Base-by-base conservation (phyloP, 2,329 filamentous ascomycete genomes). In the Dactylellina haptotyla region DNA sequence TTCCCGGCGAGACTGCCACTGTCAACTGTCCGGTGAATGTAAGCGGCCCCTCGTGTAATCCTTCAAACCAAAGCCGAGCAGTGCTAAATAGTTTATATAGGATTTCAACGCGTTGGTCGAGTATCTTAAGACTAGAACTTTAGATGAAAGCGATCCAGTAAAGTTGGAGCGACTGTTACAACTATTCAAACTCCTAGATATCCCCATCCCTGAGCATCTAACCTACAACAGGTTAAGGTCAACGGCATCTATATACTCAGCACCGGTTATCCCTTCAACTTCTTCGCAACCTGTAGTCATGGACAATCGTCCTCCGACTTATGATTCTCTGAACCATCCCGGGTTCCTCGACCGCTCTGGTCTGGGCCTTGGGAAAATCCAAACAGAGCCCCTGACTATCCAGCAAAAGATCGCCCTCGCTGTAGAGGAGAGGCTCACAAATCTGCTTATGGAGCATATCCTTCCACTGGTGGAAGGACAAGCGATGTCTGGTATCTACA, bases 1-100 rank as follows among this genome's bases (percentile, higher is more conserved):
- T 76, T 20, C 58, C 75, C 1, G 75, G 75, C 41, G 75, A 76
- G 56, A 69, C 73, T 46, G 75, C 75, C 8, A 75, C 48, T 2
- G 41, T 76, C 32, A 67, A 74, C 41, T 72, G 75, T 32, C 71
- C 75, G 3, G 50, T 58, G 3, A 75, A 76, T 51, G 75, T 76
- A 74, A 34, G 65, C 32, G 2, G 18, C 16, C 14, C 26, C 46
- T 12, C 43, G 12, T 48, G 20, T 25, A 26, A 20, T 39, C 23
- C 16, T 48, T 26, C 37, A 56, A 46, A 53, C 23, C n/a, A n/a
- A n/a, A n/a, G n/a, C n/a, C n/a, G n/a, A 32, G 28, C 14, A 53
- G 5, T 41, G 5, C 9, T 28, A 23, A 34, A 26, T n/a, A n/a
- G 1, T 37, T 16, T 8, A 9, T 6, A 45, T 54, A 73, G 69